Evolutionary conservation across 495 filamentous ascomycete species (phyloP), one percentile per base, ranked within the genome.

Genomic region (Aspergillus indologenus): DNA sequence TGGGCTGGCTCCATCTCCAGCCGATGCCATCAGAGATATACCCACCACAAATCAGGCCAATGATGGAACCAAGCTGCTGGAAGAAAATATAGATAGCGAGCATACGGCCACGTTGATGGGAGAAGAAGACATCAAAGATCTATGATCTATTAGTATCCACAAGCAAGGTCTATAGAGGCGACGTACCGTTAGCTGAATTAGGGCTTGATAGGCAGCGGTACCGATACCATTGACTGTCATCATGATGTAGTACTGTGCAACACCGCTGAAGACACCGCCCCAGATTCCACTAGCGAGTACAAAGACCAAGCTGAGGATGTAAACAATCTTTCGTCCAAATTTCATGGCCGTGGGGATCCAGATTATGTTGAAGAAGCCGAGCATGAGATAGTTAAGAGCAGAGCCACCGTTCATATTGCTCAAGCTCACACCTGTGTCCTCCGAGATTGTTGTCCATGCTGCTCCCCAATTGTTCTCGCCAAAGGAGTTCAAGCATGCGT

Each of bases 341-440:
- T 68, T 71, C 67, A 70, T 71, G 1, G 67, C 71, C 1, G 68
- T 60, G 1, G 71, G 69, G n/a, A 71, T 68, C 69, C 65, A 71
- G 56, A 70, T 67, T 19, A 73, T 67, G 54, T 73, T 73, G 47
- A 73, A 65, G 31, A 70, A 73, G 6, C 71, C 71, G 19, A 73
- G 54, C 7, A 73, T 60, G 3, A 73, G 65, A 53, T 71, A 73
- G 40, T 71, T 71, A 9, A 73, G 47, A 0, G 68, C 71, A 11
- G 61, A 66, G 24, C 65, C 69, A 0, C 68, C 67, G 57, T 71
- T 74, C 65, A 74, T 68, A 24, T 74, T 67, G 26, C 45, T 57
- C 21, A 74, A 24, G 8, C 59, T 66, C 11, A 74, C 67, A 15
- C 61, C 65, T 14, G 68, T 68, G 5, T 71, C 64, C 3, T 66